A percentile compares a stretch with the other conserved stretches of the same genome.
phyloP scores from a whole-genome alignment of 345 rosid genomes.

The Draba incana region DNA sequence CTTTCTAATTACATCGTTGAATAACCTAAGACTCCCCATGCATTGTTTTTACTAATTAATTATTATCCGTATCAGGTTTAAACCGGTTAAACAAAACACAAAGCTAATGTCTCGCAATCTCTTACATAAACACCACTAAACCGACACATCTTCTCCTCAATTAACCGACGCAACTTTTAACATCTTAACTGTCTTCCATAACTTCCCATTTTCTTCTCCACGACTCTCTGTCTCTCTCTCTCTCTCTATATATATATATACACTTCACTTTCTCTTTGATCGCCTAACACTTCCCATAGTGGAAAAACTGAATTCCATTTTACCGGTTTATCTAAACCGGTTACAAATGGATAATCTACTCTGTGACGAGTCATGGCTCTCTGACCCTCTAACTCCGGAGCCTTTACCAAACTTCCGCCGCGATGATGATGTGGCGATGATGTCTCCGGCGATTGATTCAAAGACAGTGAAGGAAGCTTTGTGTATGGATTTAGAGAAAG shows the following conservation, averaged over 20 bases:
- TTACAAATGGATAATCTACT: constrained; percentile 37
- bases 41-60: not conserved
- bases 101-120: not conserved
- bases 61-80: not conserved
- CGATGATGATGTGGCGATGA: not conserved
- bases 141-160: constrained; percentile 27
- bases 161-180: constrained; percentile 23
- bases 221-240: constrained; percentile 29
- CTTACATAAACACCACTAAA: constrained; percentile 18
- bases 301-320: not conserved
- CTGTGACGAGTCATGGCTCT: constrained; percentile 41
- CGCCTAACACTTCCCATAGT: constrained; percentile 4
- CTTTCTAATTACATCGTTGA: not conserved
- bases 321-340: constrained; percentile 23
- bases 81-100: not conserved
- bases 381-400: constrained; percentile 29
- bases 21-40: not conserved
- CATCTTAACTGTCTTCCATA: constrained; percentile 27
- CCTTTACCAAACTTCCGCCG: constrained; percentile 5
- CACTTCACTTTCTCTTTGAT: constrained; percentile 16
- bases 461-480: constrained; percentile 32
- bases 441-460: constrained; percentile 13
- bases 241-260: constrained; percentile 2
- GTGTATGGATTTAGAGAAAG: constrained; percentile 37
- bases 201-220: constrained; percentile 43